Evolutionary conservation across 805 yeast genomes (phyloP), one percentile per base, ranked within the genome.

Genomic region (Lachancea fermentati): DNA sequence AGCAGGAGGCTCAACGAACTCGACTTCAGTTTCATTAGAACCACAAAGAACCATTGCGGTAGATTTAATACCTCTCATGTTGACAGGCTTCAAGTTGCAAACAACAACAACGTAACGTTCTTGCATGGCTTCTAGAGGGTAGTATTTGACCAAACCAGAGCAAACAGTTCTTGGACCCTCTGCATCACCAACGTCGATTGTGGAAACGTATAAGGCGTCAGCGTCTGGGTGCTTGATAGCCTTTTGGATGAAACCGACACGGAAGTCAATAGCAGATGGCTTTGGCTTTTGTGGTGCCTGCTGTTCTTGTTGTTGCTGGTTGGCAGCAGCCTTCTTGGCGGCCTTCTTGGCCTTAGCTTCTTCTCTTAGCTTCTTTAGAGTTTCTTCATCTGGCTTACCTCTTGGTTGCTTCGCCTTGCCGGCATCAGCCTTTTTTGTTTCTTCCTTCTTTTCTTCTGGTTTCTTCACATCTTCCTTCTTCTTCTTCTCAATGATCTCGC

Each of bases 91-190:
- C 68, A 93, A 77, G 73, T 94, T 94, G 54, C 97, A 96, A 55
- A 93, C 88, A 42, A 83, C 82, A 34, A 93, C 83, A 37, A 91
- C 95, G 55, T 76, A 76, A 65, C 97, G 82, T 65, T 86, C 78
- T 75, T 93, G 98, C 96, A 93, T 83, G 32, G 84, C 95, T 69
- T 93, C 97, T 49, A 94, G 64, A 30, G 95, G 81, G 60, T 85
- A 75, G 67, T 85, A 79, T 53, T 86, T 86, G 48, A 88, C 97
- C 57, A 93, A 74, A 53, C 99, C 99, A 9, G 96, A 86, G 71
- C 98, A 93, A 42, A 93, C 95, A 22, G 97, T 93, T 73, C 99
- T 80, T 59, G 99, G 98, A 45, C 94, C 95, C 62, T 86, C 96
- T 47, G 73, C 89, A 56, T 93, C 99, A 52, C 98, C 99, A 73